Evolutionary conservation across 805 yeast species (phyloP).

Genomic region (Starmerella tilneyi): DNA sequence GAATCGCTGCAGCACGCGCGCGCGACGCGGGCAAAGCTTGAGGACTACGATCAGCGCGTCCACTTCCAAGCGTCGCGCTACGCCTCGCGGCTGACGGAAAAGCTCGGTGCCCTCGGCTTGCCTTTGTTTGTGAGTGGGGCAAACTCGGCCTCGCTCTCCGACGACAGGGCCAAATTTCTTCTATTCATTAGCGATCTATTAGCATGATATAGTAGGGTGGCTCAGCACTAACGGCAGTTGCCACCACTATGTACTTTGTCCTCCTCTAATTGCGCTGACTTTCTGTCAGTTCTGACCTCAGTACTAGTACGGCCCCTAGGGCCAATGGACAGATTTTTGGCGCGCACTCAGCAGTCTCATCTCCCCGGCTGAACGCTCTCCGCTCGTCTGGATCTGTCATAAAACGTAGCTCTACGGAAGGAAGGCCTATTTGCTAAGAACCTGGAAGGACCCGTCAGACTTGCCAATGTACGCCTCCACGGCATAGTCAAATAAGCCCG

Average conservation of each 20-base stretch:
- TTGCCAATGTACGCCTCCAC: slow-evolving; percentile 83
- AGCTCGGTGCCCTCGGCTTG: slow-evolving; percentile 10
- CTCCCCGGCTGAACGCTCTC: neutral
- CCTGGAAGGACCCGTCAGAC: slow-evolving; percentile 50
- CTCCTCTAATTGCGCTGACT: no score
- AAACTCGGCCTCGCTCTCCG: neutral
- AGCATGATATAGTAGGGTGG: no score
- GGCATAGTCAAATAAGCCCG: slow-evolving; percentile 74
- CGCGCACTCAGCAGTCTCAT: neutral
- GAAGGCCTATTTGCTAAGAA: no score
- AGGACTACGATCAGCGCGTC: slow-evolving; percentile 11
- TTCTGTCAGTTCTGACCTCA: no score
- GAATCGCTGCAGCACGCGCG: slow-evolving; percentile 7
- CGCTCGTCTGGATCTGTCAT: no score
- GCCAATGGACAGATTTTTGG: no score
- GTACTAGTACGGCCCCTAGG: no score
- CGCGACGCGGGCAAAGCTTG: slow-evolving; percentile 12
- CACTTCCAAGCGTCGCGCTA: slow-evolving; percentile 8
- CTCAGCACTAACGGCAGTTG: no score
- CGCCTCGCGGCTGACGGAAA: neutral
- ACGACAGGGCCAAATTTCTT: slow-evolving; percentile 11
- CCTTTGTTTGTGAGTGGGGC: slow-evolving; percentile 5
- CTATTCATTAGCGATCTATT: slow-evolving; percentile 8
- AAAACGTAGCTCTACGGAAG: no score
- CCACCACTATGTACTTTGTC: no score